These are phyloP conservation scores for Solanum hybrid DNA, from an alignment of 305 asterid genomes.

Conservation along the genomic window DNA sequence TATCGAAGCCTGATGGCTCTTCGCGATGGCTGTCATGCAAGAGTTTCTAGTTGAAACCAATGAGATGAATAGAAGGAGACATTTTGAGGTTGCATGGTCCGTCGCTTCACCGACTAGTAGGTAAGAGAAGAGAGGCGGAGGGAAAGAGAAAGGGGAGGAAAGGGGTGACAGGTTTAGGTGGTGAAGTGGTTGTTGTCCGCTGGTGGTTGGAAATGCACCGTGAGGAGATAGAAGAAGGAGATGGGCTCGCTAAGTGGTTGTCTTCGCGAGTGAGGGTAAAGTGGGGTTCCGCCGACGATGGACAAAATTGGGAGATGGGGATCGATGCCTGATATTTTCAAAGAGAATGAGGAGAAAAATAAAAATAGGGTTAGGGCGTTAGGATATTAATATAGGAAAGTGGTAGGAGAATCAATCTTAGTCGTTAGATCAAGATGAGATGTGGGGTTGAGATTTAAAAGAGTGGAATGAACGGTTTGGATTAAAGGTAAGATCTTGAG, in stretches of 20 bases:
- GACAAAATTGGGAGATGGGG: neutral
- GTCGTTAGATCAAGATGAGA: neutral
- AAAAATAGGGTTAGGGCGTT: neutral
- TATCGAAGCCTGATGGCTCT: too few relatives aligned
- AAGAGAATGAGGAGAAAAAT: neutral
- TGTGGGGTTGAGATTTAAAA: neutral
- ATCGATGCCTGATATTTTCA: neutral
- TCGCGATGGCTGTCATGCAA: too few relatives aligned
- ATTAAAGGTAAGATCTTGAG: too few relatives aligned
- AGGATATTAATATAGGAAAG: neutral
- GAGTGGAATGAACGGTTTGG: neutral
- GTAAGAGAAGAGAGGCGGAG: neutral
- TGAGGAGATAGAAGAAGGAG: neutral
- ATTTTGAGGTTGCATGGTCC: neutral
- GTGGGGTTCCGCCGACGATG: neutral
- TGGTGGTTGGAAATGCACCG: neutral
- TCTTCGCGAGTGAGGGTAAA: neutral
- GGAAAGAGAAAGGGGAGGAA: neutral
- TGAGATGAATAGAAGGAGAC: neutral
- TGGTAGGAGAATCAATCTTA: neutral
- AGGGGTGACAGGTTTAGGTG: neutral
- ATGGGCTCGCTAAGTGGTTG: neutral
- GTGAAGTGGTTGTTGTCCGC: neutral
- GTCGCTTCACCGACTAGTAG: fast-evolving
- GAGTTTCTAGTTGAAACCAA: neutral